Percentiles rank a stretch among this genome's conserved stretches.
phyloP scores from a whole-genome alignment of 1,284 basidiomycete genomes.

The Tilletia walkeri region DNA sequence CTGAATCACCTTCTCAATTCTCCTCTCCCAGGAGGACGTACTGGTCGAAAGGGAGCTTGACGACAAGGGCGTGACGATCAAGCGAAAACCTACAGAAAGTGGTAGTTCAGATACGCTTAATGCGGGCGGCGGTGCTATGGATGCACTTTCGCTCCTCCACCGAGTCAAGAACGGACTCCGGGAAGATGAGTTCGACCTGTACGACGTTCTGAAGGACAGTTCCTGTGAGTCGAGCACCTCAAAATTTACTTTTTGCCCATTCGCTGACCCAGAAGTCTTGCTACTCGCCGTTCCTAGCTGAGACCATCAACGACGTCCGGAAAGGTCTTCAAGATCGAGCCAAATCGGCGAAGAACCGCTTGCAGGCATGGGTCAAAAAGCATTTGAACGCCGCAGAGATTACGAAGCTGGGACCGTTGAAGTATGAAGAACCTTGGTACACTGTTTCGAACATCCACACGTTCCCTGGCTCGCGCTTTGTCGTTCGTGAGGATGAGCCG shows the following conservation, averaged over 20 bases:
- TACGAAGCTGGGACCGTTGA: slow-evolving; percentile 25
- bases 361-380: slow-evolving; percentile 42
- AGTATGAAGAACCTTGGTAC: slow-evolving; percentile 42
- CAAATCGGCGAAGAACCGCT: slow-evolving; percentile 40
- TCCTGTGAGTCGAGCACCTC: slow-evolving; percentile 10
- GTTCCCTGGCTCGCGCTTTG: slow-evolving; percentile 38
- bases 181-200: slow-evolving; percentile 44
- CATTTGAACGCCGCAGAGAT: slow-evolving; percentile 27
- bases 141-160: slow-evolving; percentile 34
- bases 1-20: too few relatives aligned
- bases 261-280: too few relatives aligned
- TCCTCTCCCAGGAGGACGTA: slow-evolving; percentile 30
- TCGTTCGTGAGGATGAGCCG: slow-evolving; percentile 47
- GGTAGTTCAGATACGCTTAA: neutral
- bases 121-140: slow-evolving; percentile 12
- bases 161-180: slow-evolving; percentile 32
- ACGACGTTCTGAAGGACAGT: slow-evolving; percentile 36
- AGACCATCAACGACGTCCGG: slow-evolving; percentile 41
- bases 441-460: slow-evolving; percentile 30
- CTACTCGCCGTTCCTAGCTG: slow-evolving; percentile 5
- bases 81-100: slow-evolving; percentile 1
- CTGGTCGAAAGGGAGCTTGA: slow-evolving; percentile 46
- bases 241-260: too few relatives aligned
- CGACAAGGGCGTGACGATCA: slow-evolving; percentile 40
- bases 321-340: slow-evolving; percentile 41